These are phyloP conservation scores for Zea luxurians DNA, from an alignment of 176 grass and related monocot species.

Conservation along the genomic window DNA sequence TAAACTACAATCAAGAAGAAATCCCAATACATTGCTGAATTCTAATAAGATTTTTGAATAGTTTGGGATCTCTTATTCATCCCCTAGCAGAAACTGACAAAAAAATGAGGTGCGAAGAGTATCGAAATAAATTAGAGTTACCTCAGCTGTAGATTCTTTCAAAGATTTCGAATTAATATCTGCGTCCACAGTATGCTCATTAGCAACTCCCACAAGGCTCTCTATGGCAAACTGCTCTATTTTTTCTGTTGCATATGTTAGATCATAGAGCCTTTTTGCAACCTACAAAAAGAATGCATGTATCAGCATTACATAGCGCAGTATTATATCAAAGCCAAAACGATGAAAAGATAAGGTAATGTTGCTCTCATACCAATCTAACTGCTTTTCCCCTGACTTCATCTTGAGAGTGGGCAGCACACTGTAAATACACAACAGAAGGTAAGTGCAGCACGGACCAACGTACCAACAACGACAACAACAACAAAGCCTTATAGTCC, in stretches of 20 bases:
- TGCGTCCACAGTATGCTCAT: slow-evolving; percentile 45
- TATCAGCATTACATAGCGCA: slow-evolving; percentile 13
- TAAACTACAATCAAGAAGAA: not conserved
- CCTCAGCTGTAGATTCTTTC: slow-evolving; percentile 51
- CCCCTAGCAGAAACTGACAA: slow-evolving; percentile 4
- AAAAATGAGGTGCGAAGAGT: not conserved
- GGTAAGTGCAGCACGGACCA: slow-evolving; percentile 23
- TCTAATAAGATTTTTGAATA: not conserved
- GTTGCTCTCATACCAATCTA: slow-evolving; percentile 66
- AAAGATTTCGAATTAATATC: slow-evolving; percentile 41
- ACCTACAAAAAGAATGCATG: slow-evolving; percentile 52
- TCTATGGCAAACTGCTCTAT: slow-evolving; percentile 81
- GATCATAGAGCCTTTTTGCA: slow-evolving; percentile 76
- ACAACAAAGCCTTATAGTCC: too few relatives aligned
- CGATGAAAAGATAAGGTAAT: slow-evolving; percentile 28
- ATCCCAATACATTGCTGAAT: slow-evolving; percentile 9
- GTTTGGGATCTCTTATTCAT: slow-evolving; percentile 1
- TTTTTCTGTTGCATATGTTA: slow-evolving; percentile 65
- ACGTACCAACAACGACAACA: too few relatives aligned
- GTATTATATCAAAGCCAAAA: slow-evolving; percentile 26
- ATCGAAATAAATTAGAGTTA: slow-evolving; percentile 43
- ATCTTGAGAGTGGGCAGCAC: slow-evolving; percentile 89
- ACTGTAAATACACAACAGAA: slow-evolving; percentile 59
- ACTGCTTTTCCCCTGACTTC: slow-evolving; percentile 87
- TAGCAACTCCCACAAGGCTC: slow-evolving; percentile 68